phyloP scores from a whole-genome alignment of 208 protist genomes.

The Leishmania martiniquensis region DNA sequence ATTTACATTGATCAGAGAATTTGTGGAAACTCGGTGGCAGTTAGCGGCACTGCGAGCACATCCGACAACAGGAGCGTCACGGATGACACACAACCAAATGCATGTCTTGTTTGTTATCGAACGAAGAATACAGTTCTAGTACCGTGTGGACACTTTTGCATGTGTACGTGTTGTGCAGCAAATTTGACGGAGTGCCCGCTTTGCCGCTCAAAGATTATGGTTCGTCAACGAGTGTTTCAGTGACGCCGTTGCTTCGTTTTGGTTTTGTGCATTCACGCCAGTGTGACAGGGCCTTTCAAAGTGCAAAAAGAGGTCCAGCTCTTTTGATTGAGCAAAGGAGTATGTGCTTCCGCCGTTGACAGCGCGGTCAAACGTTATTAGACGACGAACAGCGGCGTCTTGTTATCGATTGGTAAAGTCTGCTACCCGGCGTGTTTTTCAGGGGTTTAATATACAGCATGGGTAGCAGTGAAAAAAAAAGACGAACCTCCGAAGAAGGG shows the following conservation, averaged over 20 bases:
- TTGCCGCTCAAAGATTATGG: slow-evolving; percentile 48
- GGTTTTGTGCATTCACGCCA: not conserved
- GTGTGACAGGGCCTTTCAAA: not conserved
- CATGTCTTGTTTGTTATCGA: slow-evolving; percentile 50
- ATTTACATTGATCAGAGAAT: slow-evolving; percentile 44
- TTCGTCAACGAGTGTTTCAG: slow-evolving; percentile 44
- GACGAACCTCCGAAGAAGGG: not conserved
- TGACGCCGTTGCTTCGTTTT: not conserved
- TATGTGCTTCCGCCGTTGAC: not conserved
- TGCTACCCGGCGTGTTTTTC: not conserved
- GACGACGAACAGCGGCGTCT: not conserved
- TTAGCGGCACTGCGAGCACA: not conserved
- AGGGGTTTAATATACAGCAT: not conserved
- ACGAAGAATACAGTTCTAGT: slow-evolving; percentile 54
- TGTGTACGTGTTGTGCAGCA: slow-evolving; percentile 47
- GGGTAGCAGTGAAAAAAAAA: not conserved
- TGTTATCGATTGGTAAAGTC: not conserved
- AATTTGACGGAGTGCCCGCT: slow-evolving; percentile 57
- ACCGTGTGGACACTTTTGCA: slow-evolving; percentile 62
- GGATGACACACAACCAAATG: slow-evolving; percentile 20
- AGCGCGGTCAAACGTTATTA: not conserved
- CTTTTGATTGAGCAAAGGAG: not conserved
- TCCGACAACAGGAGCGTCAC: slow-evolving; percentile 10
- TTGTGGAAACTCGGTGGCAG: not conserved
- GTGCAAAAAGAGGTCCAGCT: no score